Evolutionary conservation across 495 filamentous ascomycete species (phyloP), one percentile per base, ranked within the genome.

Genomic region (Penicillium lividum): DNA sequence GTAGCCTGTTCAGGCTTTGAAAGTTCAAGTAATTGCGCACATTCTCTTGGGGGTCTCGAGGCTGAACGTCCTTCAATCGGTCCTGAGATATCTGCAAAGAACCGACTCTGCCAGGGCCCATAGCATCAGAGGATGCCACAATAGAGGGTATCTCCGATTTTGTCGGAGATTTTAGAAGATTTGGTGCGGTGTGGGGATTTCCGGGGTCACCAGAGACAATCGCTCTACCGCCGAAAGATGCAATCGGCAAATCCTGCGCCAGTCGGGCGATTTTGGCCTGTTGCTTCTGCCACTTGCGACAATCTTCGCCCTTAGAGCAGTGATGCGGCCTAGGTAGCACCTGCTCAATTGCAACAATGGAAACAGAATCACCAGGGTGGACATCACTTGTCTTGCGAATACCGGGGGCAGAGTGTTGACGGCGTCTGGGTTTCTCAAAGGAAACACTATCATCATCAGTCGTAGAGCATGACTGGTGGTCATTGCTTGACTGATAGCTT

Each of bases 331-430:
- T 92, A 3, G 92, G 92, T 22, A 96, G 76, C n/a, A 93, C 65
- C 68, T 97, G 90, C 73, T 97, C 92, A 59, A 97, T 97, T 0
- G 82, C 92, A 33, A 97, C 91, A 56, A 97, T 96, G 0, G 92
- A 95, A 3, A 93, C 89, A 6, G 91, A 92, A 59, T 96, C 92
- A 10, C 82, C 77, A 0, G 90, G 91, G 0, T 80, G 82, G 64
- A 93, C 83, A 51, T 89, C 87, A 50, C 87, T 84, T 10, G n/a
- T n/a, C n/a, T n/a, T n/a, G n/a, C n/a, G n/a, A n/a, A n/a, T n/a
- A n/a, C n/a, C n/a, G n/a, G n/a, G n/a, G n/a, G n/a, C n/a, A n/a
- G n/a, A n/a, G n/a, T n/a, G n/a, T n/a, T n/a, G n/a, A n/a, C n/a
- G n/a, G n/a, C n/a, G n/a, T n/a, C n/a, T n/a, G n/a, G n/a, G n/a